phyloP scores from a whole-genome alignment of 441 rosid species.

The Jatropha multifida region DNA sequence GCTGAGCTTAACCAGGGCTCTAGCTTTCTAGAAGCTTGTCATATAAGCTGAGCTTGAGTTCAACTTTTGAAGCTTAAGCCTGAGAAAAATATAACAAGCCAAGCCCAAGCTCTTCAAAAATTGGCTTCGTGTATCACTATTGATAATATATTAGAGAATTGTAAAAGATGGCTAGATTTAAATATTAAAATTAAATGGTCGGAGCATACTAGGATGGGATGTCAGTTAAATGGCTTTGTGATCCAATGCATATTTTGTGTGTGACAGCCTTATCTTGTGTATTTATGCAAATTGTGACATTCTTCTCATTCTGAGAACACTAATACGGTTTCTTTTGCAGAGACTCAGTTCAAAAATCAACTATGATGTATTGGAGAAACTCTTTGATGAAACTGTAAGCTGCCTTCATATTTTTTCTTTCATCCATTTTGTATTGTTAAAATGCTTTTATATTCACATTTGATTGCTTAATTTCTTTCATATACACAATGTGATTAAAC shows the following conservation, averaged over 20 bases:
- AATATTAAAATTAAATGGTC: background rate
- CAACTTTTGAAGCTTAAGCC: too few relatives aligned
- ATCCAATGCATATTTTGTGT: background rate
- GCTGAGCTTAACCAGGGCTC: too few relatives aligned
- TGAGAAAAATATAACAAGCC: too few relatives aligned
- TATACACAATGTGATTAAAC: background rate
- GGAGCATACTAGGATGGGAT: background rate
- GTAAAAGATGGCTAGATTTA: background rate
- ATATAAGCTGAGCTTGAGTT: too few relatives aligned
- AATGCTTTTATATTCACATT: background rate
- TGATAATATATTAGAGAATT: background rate
- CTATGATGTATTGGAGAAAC: conserved; percentile 60
- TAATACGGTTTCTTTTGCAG: conserved; percentile 39
- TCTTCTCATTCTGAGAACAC: conserved; percentile 5
- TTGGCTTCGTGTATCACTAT: background rate
- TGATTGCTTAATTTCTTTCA: background rate
- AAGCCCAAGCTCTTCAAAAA: too few relatives aligned
- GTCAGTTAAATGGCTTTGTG: conserved; percentile 3
- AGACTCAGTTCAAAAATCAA: conserved; percentile 64
- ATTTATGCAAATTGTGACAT: background rate
- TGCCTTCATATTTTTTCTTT: background rate
- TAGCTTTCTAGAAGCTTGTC: too few relatives aligned
- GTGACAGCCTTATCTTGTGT: background rate
- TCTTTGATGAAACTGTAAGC: conserved; percentile 61
- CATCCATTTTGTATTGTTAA: background rate